Evolutionary conservation across 768 basidiomycete genomes (phyloP).

Genomic region (Omphalotus guepiniiformis): DNA sequence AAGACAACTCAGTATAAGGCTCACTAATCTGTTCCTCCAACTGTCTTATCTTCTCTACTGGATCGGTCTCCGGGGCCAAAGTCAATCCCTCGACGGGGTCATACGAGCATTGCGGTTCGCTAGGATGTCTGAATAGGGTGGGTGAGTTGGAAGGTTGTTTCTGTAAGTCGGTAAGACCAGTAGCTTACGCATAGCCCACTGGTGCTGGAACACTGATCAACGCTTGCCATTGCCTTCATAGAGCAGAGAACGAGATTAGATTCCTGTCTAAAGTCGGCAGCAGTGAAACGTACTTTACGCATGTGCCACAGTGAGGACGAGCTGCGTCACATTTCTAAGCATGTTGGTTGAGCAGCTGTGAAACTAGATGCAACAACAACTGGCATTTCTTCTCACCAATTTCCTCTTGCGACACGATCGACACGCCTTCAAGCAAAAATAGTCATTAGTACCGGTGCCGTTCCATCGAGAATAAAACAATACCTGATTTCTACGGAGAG

Average conservation of each 20-base stretch:
- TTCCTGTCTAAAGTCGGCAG: neutral
- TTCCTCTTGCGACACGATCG: slow-evolving; percentile 81
- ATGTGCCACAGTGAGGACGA: slow-evolving; percentile 81
- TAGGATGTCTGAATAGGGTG: slow-evolving; percentile 58
- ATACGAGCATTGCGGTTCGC: slow-evolving; percentile 80
- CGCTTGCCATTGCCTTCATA: slow-evolving; percentile 71
- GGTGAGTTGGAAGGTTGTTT: slow-evolving; percentile 13
- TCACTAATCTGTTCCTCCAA: slow-evolving; percentile 76
- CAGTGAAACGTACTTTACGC: slow-evolving; percentile 61
- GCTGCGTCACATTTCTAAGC: slow-evolving; percentile 83
- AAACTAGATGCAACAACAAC: neutral
- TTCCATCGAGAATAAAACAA: neutral
- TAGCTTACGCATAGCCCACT: slow-evolving; percentile 73
- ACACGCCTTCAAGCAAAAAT: slow-evolving; percentile 66
- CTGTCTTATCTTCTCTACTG: slow-evolving; percentile 71
- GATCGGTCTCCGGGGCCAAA: slow-evolving; percentile 73
- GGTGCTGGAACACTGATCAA: slow-evolving; percentile 82
- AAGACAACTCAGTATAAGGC: slow-evolving; percentile 17
- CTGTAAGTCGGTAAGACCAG: neutral
- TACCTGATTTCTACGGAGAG: slow-evolving; percentile 79
- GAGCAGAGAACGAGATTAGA: neutral
- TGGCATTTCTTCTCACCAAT: slow-evolving; percentile 65
- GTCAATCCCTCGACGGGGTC: slow-evolving; percentile 82
- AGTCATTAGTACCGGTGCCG: neutral
- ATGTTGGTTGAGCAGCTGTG: neutral